Conservation (phyloP, 805 yeast genomes). For the Yarrowia sp. region DNA sequence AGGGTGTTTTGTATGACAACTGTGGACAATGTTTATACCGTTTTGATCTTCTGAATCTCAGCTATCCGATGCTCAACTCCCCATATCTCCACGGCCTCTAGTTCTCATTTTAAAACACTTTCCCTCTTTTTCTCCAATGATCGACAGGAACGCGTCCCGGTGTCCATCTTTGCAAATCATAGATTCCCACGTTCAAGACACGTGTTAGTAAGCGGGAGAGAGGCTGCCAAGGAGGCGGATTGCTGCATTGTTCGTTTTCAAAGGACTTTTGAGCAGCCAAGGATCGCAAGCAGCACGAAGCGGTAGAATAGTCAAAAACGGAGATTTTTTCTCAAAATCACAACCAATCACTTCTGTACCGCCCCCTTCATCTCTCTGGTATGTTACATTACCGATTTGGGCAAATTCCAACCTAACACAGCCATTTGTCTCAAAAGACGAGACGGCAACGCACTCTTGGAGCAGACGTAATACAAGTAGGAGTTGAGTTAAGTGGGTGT, state of each 20-base stretch:
- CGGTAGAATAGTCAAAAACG: too few species aligned
- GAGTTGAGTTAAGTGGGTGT: too few species aligned
- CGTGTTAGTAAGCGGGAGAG: slow-evolving; percentile 1
- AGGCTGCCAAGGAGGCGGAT: too few species aligned
- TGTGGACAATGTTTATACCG: not conserved
- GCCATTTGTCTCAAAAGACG: not conserved
- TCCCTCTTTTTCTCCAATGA: not conserved
- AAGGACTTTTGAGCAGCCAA: too few species aligned
- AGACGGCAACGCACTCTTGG: not conserved
- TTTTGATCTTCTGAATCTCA: not conserved
- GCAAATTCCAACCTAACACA: slow-evolving; percentile 2
- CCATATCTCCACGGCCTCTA: not conserved
- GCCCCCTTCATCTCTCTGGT: not conserved
- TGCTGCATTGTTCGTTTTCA: too few species aligned
- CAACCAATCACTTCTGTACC: too few species aligned
- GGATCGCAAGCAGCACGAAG: too few species aligned
- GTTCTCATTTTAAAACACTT: too few species aligned
- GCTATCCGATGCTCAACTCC: not conserved
- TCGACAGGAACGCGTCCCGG: slow-evolving; percentile 20
- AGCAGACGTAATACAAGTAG: too few species aligned
- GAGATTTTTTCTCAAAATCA: too few species aligned
- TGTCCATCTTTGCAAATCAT: not conserved
- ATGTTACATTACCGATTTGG: not conserved
- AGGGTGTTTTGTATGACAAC: too few species aligned
- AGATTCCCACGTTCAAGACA: not conserved